Evolutionary conservation across 2,329 filamentous ascomycete species (phyloP), one percentile per base, ranked within the genome.

Genomic region (Septoria petroselini): DNA sequence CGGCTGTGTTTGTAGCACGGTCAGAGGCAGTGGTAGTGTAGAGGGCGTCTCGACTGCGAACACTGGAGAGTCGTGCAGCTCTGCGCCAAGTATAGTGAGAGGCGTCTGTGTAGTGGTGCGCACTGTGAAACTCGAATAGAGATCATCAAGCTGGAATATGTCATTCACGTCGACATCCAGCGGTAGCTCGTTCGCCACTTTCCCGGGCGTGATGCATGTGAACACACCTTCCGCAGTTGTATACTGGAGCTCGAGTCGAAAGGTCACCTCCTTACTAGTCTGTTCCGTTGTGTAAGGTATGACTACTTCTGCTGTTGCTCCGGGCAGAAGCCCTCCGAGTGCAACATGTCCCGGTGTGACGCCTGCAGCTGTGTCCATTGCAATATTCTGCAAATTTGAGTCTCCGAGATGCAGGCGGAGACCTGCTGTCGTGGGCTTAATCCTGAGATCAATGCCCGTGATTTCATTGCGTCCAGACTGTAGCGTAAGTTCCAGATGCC

Each of bases 111-210:
- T 88, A 1, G 88, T 85, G 0, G 91, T 90, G 9, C 88, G 90
- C 44, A 98, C 85, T 11, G 88, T 95, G 67, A 98, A 98, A 7
- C 85, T 85, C 0, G 91, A 96, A 64, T 93, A 93, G 0, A 97
- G 76, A 0, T 82, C 78, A 6, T 83, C 73, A 55, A 88, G 82
- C 65, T 95, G 95, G 74, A 97, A 97, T 21, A 94, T 82, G 61
- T 98, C 93, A 62, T 97, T 91, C 4, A 98, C 93, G 58, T 97
- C 97, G 55, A 98, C 93, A 2, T 91, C 91, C 3, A 98, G 76
- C 0, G 89, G 88, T 3, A 98, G 75, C 1, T 86, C 79, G 1
- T 93, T 85, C 2, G 84, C 79, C 15, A 94, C 76, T 3, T 76
- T 80, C 15, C 80, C 78, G 6, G 77, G 76, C 12, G 78, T 80